Evolutionary conservation across 768 basidiomycete genomes (phyloP), one percentile per base, ranked within the genome.

Genomic region (Suillus subalutaceus): DNA sequence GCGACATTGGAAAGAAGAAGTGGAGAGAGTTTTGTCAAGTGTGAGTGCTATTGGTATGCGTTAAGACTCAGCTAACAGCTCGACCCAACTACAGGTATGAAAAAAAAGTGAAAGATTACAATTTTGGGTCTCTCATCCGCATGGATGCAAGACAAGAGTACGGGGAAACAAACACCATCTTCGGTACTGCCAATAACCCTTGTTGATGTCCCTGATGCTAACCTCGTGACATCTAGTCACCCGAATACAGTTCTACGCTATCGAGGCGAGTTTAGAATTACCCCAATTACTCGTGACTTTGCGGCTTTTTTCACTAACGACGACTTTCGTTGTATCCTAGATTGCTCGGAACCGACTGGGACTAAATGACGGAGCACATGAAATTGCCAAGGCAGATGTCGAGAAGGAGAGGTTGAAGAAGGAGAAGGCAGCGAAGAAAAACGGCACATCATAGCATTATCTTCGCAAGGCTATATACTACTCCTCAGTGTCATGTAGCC

Each of bases 91-190:
- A 61, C 69, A 93, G 93, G 66, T 97, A 96, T 80, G 92, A 97
- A 80, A 89, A 91, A 66, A 92, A 91, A 73, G 82, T 99, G 63
- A 91, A 92, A 73, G 95, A 98, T 70, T 94, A 91, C 80, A 99
- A 99, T 84, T 98, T 98, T 79, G 97, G 97, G 23, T 98, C 94
- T 2, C 82, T 99, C 70, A 91, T 99, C 69, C 87, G 97, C 61
- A 90, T 86, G 57, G 87, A 97, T 72, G 85, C 90, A 44, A 82
- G 80, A 58, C 83, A 86, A 64, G 94, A 96, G 74, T 99, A 99
- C 77, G 88, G 86, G 13, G 92, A 99, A 82, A 85, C 83, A 40
- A 99, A 99, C 80, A 93, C 95, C 7, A 97, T 98, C 69, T 96
- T 99, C 73, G 96, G 96, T 92, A 73, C 16, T 35, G 15, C 62